A percentile compares a stretch with the other conserved stretches of the same genome.
Conservation (phyloP, 495 filamentous ascomycete genomes). For the Oleoguttula mirabilis region DNA sequence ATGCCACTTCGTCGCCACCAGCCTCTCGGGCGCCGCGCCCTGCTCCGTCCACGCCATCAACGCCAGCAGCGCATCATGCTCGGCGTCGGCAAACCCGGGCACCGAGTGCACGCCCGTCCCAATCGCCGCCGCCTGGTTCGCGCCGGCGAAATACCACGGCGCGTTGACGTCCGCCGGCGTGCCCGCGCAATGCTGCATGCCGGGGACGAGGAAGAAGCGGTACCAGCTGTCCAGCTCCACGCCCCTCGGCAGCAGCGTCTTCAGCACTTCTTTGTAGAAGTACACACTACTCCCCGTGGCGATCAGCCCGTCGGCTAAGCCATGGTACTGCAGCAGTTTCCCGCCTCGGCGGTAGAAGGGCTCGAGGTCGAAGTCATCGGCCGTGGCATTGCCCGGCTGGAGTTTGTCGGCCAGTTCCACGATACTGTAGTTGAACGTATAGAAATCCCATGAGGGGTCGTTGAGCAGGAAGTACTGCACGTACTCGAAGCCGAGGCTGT, state of each 20-base stretch:
- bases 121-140: constrained; percentile 14
- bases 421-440: constrained; percentile 31
- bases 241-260: constrained; percentile 21
- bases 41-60: constrained; percentile 44
- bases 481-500: constrained; percentile 33
- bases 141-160: constrained; percentile 29
- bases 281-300: constrained; percentile 31
- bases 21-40: constrained; percentile 21
- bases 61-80: constrained; percentile 38
- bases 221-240: constrained; percentile 27
- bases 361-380: constrained; percentile 37
- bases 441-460: constrained; percentile 30
- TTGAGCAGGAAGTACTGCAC: constrained; percentile 35
- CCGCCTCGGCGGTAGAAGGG: constrained; percentile 38
- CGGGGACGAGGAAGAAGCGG: constrained; percentile 37
- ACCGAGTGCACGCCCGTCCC: constrained; percentile 17
- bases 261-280: constrained; percentile 36
- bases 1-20: constrained; percentile 25
- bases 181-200: constrained; percentile 33
- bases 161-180: constrained; percentile 24
- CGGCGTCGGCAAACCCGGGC: constrained; percentile 34
- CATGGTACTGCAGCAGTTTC: constrained; percentile 47
- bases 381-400: constrained; percentile 38
- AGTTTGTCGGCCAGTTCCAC: constrained; percentile 29
- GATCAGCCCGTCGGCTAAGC: constrained; percentile 38